Conservation (phyloP, 257 asterid species). For the Rauvolfia tetraphylla region DNA sequence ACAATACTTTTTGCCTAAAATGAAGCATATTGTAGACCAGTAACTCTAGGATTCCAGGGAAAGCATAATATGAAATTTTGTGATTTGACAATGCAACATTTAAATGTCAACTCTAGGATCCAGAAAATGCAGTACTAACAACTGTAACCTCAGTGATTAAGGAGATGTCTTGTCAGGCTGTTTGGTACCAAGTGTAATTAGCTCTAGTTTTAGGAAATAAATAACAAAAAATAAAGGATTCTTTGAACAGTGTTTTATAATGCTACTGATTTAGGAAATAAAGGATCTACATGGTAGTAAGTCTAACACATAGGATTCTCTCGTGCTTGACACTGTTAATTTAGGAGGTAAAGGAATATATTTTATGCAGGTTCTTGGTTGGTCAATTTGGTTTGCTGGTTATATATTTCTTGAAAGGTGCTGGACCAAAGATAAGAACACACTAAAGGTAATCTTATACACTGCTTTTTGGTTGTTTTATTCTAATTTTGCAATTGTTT, state of each 20-base stretch:
- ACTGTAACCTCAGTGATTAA: neutral
- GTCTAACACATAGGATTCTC: neutral
- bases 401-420: constrained; percentile 60
- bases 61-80: neutral
- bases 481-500: constrained; percentile 8
- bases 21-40: neutral
- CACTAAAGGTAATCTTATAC: constrained; percentile 48
- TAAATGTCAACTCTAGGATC: neutral
- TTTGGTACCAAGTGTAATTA: neutral
- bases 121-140: neutral
- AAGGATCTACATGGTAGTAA: neutral
- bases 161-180: neutral
- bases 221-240: too few relatives aligned
- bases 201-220: neutral
- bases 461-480: constrained; percentile 12
- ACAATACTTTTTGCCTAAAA: neutral
- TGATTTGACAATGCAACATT: neutral
- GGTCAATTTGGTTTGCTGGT: constrained; percentile 86
- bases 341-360: neutral
- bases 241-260: neutral
- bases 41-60: neutral
- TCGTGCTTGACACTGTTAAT: neutral
- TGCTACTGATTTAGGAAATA: neutral
- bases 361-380: constrained; percentile 59
- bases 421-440: constrained; percentile 71